Evolutionary conservation across 2,329 filamentous ascomycete species (phyloP).

Genomic region (Trichoderma sp.): DNA sequence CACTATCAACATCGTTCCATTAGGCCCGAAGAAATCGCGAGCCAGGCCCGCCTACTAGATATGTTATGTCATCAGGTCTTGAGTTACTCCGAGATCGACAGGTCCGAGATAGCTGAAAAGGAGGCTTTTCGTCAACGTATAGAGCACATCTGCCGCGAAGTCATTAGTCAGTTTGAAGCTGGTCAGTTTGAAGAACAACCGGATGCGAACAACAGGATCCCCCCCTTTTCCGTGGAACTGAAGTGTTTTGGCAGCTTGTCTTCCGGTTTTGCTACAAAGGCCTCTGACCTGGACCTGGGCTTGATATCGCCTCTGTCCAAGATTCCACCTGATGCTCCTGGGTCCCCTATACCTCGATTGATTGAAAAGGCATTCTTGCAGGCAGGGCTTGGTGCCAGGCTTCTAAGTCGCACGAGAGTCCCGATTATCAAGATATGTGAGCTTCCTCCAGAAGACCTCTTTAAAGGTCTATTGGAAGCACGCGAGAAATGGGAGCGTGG

Average conservation of each 20-base stretch:
- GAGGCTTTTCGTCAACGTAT: conserved; percentile 66
- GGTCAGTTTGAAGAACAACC: conserved; percentile 47
- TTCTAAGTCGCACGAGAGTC: conserved; percentile 75
- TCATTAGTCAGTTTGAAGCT: conserved; percentile 57
- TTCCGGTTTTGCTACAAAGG: conserved; percentile 81
- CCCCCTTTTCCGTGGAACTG: conserved; percentile 59
- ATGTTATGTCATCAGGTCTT: conserved; percentile 46
- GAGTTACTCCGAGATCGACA: conserved; percentile 59
- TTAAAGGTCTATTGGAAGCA: conserved; percentile 60
- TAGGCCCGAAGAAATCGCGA: conserved; percentile 46
- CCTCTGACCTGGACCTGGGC: conserved; percentile 88
- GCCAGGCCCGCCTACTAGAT: conserved; percentile 51
- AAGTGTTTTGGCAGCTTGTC: conserved; percentile 79
- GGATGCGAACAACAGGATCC: conserved; percentile 45
- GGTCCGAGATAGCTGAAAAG: conserved; percentile 65
- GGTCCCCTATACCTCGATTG: conserved; percentile 66
- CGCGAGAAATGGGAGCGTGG: conserved; percentile 70
- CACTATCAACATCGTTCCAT: conserved; percentile 36
- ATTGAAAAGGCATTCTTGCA: conserved; percentile 74
- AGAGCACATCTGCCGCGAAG: conserved; percentile 61
- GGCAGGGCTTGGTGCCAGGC: conserved; percentile 69
- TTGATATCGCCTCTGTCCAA: conserved; percentile 65
- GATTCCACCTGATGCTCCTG: conserved; percentile 51
- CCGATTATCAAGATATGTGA: conserved; percentile 88
- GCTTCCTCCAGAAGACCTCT: conserved; percentile 60